These are phyloP conservation scores for Diaporthe citrichinensis DNA, from an alignment of 2,329 filamentous ascomycete genomes.

Conservation along the genomic window DNA sequence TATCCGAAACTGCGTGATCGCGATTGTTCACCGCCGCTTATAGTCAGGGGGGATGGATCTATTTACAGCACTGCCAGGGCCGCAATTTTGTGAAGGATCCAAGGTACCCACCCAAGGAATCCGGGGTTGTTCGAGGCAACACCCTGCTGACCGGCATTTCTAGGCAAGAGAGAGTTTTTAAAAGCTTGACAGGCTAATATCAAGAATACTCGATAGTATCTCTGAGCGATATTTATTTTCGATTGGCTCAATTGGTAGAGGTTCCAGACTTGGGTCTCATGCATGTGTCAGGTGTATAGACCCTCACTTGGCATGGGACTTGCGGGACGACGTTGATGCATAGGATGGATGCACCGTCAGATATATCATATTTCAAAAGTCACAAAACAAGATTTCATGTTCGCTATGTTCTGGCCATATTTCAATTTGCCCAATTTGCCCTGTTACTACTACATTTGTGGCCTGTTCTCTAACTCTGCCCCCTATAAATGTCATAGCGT, in stretches of 20 bases:
- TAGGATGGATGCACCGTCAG: background rate
- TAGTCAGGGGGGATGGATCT: background rate
- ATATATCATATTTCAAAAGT: background rate
- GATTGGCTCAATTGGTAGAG: background rate
- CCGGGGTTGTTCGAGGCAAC: background rate
- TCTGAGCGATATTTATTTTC: background rate
- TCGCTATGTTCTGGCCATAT: background rate
- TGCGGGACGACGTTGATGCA: background rate
- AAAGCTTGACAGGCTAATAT: background rate
- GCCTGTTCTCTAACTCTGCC: background rate
- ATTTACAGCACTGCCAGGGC: background rate
- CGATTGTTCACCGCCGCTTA: conserved; percentile 3
- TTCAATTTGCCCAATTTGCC: conserved; percentile 3
- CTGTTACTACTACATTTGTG: background rate
- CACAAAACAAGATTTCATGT: background rate
- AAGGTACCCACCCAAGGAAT: background rate
- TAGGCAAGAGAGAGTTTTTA: background rate
- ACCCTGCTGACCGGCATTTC: background rate
- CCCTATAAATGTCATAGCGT: background rate
- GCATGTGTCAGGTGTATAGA: background rate
- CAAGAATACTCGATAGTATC: background rate
- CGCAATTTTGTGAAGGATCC: conserved; percentile 11
- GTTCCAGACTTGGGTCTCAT: background rate
- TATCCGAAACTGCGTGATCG: background rate
- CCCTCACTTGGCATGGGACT: background rate